Base-by-base conservation (phyloP, 371 early-diverging fungal genomes). In the Syncephalastrum racemosum region DNA sequence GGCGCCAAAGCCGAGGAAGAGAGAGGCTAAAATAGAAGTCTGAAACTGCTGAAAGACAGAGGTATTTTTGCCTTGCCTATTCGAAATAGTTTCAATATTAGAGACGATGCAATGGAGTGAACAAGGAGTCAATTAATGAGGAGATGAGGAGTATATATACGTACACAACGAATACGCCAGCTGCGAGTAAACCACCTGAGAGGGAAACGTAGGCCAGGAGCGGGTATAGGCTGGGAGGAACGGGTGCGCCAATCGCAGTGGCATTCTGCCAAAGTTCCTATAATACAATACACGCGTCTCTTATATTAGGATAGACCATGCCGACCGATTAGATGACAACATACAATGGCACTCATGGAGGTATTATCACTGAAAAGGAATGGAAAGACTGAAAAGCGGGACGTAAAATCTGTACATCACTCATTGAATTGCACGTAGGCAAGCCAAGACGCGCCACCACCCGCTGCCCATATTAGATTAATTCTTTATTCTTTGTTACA, bases 121-220 rank as follows among this genome's bases (percentile, higher is more conserved):
- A 3, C 20, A 56, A 15, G 22, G 13, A 3, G 39, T 5, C 23
- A 4, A 40, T 22, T 20, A 44, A 45, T 14, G 20, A 41, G 8
- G 31, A 19, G 31, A 10, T 19, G 36, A 31, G 10, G 36, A 31
- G 36, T 10, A 2, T 31, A 27, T 27, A 31, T 31, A 58, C 68
- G 58, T 74, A 77, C 78, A 77, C 72, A 20, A 66, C 64, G 53
- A 74, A 77, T 19, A 53, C 57, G 19, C 78, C 78, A 19, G 67
- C 66, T 14, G 66, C 56, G 10, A 71, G 56, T 8, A 77, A 58
- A 16, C 78, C 78, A 16, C 51, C 54, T 5, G 68, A 50, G 18
- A 74, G 19, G 36, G 63, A 62, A 44, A 68, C 15, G 40, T 63
- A 60, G 2, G 78, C 66, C 12, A 71, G 59, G 8, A 68, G 14